Base-by-base conservation (phyloP, 2,329 filamentous ascomycete species). In the Alternaria atra region DNA sequence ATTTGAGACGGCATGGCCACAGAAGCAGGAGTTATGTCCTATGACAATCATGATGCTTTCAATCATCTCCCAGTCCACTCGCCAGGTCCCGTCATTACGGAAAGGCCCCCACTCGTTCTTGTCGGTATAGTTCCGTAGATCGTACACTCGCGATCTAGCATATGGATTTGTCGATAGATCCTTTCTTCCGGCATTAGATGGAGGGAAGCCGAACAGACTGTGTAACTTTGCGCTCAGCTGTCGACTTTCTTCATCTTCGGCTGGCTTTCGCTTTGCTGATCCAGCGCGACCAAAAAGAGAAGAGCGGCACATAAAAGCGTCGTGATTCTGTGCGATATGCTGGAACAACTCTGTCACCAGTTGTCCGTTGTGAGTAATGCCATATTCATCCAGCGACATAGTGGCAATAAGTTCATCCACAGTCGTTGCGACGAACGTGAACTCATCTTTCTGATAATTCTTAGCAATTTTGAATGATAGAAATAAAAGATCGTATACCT, bases 51-150 rank as follows among this genome's bases (percentile, higher is more conserved):
- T 86, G 55, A 93, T 86, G 8, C 90, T 88, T 77, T 94, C 91
- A 10, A 93, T 80, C 79, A 91, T 92, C 77, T 94, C 90, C 91
- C 91, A 94, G 76, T 94, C 91, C 0, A 92, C 89, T 5, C 79
- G 77, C 53, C 83, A 84, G 2, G 82, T 84, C 1, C 85, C 86
- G 70, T 93, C 90, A 51, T 86, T 80, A 70, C 85, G 80, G 69
- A 92, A 94, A 0, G 91, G 91, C 0, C 91, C 91, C 91, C 91
- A 94, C 35, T 83, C 75, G 1, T 85, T 89, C 27, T 77, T 74
- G 2, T 80, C 74, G 0, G 86, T 90, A 75, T 92, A 91, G 65
- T 89, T 84, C 1, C 91, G 83, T 48, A 94, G 78, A 72, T 94
- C 91, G 66, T 94, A 94, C 3, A 94, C 90, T 63, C 87, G 86